Evolutionary conservation across 2,329 filamentous ascomycete species (phyloP), one percentile per base, ranked within the genome.

Genomic region (Huntiella bhutanensis): DNA sequence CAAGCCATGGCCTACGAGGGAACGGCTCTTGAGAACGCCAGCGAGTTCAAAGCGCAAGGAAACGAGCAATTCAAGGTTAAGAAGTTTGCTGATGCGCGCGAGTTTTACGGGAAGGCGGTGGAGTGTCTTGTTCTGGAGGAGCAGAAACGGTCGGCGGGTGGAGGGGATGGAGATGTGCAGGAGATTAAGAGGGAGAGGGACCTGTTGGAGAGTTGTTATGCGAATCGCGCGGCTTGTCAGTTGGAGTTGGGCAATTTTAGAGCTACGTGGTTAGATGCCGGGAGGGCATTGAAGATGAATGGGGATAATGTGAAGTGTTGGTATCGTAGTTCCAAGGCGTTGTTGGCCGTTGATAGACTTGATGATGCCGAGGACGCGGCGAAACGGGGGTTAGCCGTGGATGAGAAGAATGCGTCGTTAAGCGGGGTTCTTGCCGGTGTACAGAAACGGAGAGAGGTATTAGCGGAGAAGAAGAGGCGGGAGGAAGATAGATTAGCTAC

Each of bases 1-100:
- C 81, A 83, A 58, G 88, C 91, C 0, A 67, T 98, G 35, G 84
- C 85, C 28, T 94, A 95, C 59, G 91, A 98, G 64, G 92, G 91
- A 15, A 87, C 86, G 6, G 77, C 83, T 42, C 70, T 78, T 7
- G 88, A 96, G 60, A 80, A 93, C 51, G 82, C 78, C 15, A 64
- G 72, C 39, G 84, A 84, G 53, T 95, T 95, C 66, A 85, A 91
- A 56, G 80, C 88, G 58, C 82, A 85, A 54, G 91, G 91, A 33
- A 98, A 98, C 59, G 88, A 96, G 55, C 78, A 75, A 56, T 93
- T 92, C 58, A 70, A 72, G 54, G 69, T 69, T 47, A 78, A 77
- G 60, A 69, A 75, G 41, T 94, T 81, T 76, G 67, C 62, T 19
- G 86, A 96, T 60, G 91, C 87, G 3, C 80, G 81, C 58, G 86